Evolutionary conservation across 441 rosid genomes (phyloP), one percentile per base, ranked within the genome.

Genomic region (Erodium moschatum): DNA sequence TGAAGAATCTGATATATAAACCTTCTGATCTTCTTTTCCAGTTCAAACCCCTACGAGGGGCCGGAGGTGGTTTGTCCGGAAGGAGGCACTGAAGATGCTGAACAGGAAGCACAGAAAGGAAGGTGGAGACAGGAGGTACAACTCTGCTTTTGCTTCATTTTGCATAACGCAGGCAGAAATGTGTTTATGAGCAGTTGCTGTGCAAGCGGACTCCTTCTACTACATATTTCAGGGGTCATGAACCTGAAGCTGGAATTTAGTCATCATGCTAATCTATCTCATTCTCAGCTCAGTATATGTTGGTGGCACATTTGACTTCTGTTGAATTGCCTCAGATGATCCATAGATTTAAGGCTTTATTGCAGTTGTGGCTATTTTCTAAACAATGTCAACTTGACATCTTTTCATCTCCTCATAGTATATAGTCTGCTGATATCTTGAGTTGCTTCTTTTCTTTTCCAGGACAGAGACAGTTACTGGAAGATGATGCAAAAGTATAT

Each of bases 381-480:
- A 16, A 13, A 16, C 58, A 50, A 50, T 50, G 58, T 18, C 19
- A 50, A 50, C 19, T n/a, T 15, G 7, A 0, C 20, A 50, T 15
- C 8, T 16, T 50, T 50, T 50, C 19, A 50, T n/a, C 16, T 50
- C 4, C 58, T 50, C 58, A 50, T 50, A 50, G 20, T 56, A 9
- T 19, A 18, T 19, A 16, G 21, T 19, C 27, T 56, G 6, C 62
- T 19, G 18, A 56, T 66, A 10, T 16, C 3, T 18, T 19, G 27
- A 56, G 15, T 66, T 33, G 38, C 38, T 40, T 11, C 63, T 18
- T 56, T 20, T 9, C 11, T 54, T 56, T 77, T 70, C 40, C 81
- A 94, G 97, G 99, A 94, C 16, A 85, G 97, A 5, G 99, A 94
- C 60, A 75, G 93, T 66, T 87, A 91, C 71, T 95, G 99, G 99